Evolutionary conservation across 1,284 basidiomycete species (phyloP).

Genomic region (Leccinum angustisporum): DNA sequence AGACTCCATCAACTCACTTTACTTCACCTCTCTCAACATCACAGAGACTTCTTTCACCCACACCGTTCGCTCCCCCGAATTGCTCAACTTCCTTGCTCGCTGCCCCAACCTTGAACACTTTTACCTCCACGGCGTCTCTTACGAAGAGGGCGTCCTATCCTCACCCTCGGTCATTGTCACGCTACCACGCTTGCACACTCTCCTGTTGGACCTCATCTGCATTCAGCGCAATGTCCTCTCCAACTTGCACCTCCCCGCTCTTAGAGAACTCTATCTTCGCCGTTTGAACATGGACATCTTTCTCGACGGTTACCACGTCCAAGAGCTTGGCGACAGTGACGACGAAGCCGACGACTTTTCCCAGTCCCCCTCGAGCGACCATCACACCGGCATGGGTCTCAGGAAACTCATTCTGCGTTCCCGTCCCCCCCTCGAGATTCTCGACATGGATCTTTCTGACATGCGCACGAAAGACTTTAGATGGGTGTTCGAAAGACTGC

Average conservation of each 20-base stretch:
- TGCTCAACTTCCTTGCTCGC: conserved; percentile 58
- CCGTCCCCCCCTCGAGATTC: conserved; percentile 56
- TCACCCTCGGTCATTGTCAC: conserved; percentile 41
- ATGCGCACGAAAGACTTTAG: conserved; percentile 76
- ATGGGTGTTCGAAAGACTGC: conserved; percentile 60
- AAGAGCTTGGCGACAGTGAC: conserved; percentile 64
- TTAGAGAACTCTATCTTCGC: conserved; percentile 58
- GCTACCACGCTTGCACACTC: conserved; percentile 54
- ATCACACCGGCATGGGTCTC: conserved; percentile 75
- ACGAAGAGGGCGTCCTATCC: conserved; percentile 37
- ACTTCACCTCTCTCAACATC: conserved; percentile 55
- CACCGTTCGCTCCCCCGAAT: conserved; percentile 37
- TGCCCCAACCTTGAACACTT: conserved; percentile 61
- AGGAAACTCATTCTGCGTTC: conserved; percentile 58
- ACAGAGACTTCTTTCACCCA: conserved; percentile 42
- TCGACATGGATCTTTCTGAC: conserved; percentile 77
- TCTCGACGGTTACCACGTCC: conserved; percentile 35
- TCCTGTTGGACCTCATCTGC: conserved; percentile 58
- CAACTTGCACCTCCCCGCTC: conserved; percentile 53
- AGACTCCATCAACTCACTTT: conserved; percentile 45
- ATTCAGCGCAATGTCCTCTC: conserved; percentile 63
- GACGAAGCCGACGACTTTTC: conserved; percentile 72
- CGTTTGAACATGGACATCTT: conserved; percentile 64
- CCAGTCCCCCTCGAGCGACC: conserved; percentile 72
- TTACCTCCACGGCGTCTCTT: conserved; percentile 54